phyloP scores from a whole-genome alignment of 495 filamentous ascomycete species.

The Xylaria castorea region DNA sequence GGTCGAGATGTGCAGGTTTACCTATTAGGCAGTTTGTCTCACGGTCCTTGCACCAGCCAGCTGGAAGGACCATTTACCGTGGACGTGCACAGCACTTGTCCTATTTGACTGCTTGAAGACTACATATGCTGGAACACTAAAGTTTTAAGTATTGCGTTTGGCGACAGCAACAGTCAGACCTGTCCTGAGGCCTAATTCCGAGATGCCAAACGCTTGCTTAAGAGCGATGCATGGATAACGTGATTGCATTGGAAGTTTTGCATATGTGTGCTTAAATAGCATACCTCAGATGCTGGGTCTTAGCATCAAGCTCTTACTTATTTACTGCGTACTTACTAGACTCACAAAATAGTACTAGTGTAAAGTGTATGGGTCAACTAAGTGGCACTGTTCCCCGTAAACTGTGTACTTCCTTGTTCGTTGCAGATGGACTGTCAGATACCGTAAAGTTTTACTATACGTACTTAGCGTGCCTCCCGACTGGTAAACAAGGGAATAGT shows the following conservation, averaged over 20 bases:
- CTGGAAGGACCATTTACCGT: background rate
- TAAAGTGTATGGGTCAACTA: background rate
- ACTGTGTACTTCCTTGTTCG: background rate
- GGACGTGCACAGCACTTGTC: background rate
- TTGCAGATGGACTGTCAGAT: background rate
- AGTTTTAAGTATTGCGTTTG: background rate
- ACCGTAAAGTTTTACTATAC: background rate
- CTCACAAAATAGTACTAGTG: background rate
- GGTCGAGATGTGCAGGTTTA: background rate
- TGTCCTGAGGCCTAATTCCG: background rate
- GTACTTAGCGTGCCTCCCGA: background rate
- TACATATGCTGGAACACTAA: background rate
- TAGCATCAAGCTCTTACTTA: background rate
- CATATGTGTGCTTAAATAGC: background rate
- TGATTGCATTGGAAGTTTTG: background rate
- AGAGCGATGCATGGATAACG: background rate
- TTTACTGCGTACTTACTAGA: too few species aligned
- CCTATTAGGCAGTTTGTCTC: constrained; percentile 5
- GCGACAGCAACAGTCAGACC: background rate
- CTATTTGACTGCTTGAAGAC: background rate
- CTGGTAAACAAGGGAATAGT: background rate
- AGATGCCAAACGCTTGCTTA: background rate
- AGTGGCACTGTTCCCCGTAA: background rate
- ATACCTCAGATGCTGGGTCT: background rate
- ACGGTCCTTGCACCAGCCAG: background rate